Evolutionary conservation across 202 grass and related monocot genomes (phyloP).

Genomic region (Eragrostis tef): DNA sequence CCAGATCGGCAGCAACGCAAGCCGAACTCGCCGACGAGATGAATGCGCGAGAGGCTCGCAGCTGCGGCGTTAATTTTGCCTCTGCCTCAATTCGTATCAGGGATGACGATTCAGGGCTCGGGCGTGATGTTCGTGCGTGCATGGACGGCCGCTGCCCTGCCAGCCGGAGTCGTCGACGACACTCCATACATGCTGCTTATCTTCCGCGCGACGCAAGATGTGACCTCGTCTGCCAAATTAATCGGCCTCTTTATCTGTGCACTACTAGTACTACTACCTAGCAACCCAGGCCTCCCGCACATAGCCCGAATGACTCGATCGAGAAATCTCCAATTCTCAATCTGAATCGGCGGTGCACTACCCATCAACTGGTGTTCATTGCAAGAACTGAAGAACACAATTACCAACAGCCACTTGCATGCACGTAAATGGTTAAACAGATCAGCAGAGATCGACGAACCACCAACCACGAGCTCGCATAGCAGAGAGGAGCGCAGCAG

Average conservation of each 20-base stretch:
- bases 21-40: conserved; percentile 4
- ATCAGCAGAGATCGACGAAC: conserved; percentile 16
- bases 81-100: neutral
- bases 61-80: conserved; percentile 1
- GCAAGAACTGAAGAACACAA: neutral
- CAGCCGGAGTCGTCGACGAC: conserved; percentile 44
- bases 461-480: conserved; percentile 37
- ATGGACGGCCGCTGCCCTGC: neutral
- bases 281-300: conserved; percentile 41
- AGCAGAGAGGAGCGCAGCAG: neutral
- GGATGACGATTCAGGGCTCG: neutral
- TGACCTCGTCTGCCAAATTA: conserved; percentile 18
- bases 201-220: conserved; percentile 30
- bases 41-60: conserved; percentile 17
- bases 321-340: neutral
- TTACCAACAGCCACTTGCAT: conserved; percentile 20
- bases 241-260: conserved; percentile 12
- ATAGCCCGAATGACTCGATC: neutral
- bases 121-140: conserved; percentile 32
- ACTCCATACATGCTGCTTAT: conserved; percentile 51
- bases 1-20: neutral
- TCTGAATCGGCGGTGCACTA: neutral
- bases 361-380: neutral
- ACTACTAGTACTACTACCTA: neutral
- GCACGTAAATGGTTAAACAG: neutral